Conservation (phyloP, 164 flowering plant species). For the Kingdonia uniflora region DNA sequence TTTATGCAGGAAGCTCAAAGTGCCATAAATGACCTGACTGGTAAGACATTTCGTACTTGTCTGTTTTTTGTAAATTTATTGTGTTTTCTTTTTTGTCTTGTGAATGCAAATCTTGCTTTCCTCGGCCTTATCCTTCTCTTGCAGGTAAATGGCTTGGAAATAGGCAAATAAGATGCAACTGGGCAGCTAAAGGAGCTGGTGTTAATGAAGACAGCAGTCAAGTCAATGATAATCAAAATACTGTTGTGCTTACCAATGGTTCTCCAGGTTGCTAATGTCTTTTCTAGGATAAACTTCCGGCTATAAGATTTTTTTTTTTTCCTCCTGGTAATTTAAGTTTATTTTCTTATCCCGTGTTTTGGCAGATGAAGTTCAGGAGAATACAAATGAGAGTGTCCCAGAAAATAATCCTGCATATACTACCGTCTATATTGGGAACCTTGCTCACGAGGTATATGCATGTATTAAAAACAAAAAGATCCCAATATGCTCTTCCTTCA, state of each 20-base stretch:
- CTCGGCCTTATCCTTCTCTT: slow-evolving; percentile 1
- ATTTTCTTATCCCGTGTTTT: slow-evolving; percentile 3
- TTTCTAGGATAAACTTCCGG: no score
- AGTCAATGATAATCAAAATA: slow-evolving; percentile 62
- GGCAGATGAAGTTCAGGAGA: slow-evolving; percentile 79
- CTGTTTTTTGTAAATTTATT: background rate
- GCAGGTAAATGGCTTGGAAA: slow-evolving; percentile 98
- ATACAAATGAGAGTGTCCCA: slow-evolving; percentile 66
- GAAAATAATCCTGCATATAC: slow-evolving; percentile 89
- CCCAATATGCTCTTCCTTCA: background rate
- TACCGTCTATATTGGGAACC: slow-evolving; percentile 96
- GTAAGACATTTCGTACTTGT: slow-evolving; percentile 20
- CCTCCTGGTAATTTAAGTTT: no score
- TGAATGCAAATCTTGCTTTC: background rate
- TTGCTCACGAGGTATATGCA: slow-evolving; percentile 72
- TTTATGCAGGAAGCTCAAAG: slow-evolving; percentile 79
- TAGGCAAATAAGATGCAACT: slow-evolving; percentile 94
- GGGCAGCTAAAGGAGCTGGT: slow-evolving; percentile 97
- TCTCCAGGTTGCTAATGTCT: slow-evolving; percentile 49
- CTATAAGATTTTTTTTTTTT: background rate
- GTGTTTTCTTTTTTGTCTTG: background rate
- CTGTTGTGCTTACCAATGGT: slow-evolving; percentile 78
- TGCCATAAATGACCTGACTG: slow-evolving; percentile 82
- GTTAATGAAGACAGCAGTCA: slow-evolving; percentile 66
- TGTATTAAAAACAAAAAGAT: background rate